phyloP scores from a whole-genome alignment of 2,329 filamentous ascomycete species.

The Colletotrichum siamense region DNA sequence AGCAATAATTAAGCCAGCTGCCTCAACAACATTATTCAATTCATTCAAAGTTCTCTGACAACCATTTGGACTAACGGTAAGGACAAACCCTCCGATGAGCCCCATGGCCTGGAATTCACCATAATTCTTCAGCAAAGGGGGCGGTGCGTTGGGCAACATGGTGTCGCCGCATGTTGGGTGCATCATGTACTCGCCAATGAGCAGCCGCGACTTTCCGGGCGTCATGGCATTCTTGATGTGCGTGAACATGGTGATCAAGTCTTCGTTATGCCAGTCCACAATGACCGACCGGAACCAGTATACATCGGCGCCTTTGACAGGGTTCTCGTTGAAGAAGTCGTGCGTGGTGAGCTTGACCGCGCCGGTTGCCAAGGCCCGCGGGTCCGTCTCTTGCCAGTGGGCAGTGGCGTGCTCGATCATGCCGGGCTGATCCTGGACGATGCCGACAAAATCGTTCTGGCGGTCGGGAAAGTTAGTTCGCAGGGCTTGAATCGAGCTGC shows the following conservation, averaged over 20 bases:
- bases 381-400: slow-evolving; percentile 9
- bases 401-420: slow-evolving; percentile 10
- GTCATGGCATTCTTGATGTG: slow-evolving; percentile 9
- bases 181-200: slow-evolving; percentile 15
- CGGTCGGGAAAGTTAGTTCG: background rate
- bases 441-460: background rate
- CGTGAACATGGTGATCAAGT: slow-evolving; percentile 8
- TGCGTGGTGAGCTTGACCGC: slow-evolving; percentile 50
- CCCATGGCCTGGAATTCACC: slow-evolving; percentile 4
- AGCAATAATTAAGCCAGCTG: slow-evolving; percentile 1
- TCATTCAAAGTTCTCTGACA: background rate
- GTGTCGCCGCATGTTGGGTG: slow-evolving; percentile 13
- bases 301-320: slow-evolving; percentile 55
- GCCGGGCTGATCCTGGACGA: slow-evolving; percentile 14
- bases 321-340: slow-evolving; percentile 64
- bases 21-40: background rate
- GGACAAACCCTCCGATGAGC: background rate
- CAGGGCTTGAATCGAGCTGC: slow-evolving; percentile 9
- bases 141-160: background rate
- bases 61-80: slow-evolving; percentile 1
- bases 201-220: slow-evolving; percentile 3
- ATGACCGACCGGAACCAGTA: slow-evolving; percentile 18
- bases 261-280: slow-evolving; percentile 14
- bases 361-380: background rate
- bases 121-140: slow-evolving; percentile 8